phyloP scores from a whole-genome alignment of 306 rosid species.

The Clitoria ternatea region DNA sequence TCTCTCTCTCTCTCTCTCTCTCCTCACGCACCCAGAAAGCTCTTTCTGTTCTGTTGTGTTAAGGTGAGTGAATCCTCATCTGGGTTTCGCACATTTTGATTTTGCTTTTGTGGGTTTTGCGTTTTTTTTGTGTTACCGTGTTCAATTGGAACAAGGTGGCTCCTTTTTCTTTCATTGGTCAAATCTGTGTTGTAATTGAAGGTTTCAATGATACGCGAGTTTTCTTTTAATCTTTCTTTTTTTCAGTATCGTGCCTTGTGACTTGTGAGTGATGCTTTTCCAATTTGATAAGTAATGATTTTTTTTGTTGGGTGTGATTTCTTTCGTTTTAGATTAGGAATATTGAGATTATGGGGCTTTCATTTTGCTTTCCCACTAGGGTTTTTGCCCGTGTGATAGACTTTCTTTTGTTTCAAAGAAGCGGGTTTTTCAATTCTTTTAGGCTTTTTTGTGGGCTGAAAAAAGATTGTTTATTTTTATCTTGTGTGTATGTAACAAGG shows the following conservation, averaged over 20 bases:
- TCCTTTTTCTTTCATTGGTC: background rate
- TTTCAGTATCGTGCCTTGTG: background rate
- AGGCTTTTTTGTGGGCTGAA: constrained; percentile 19
- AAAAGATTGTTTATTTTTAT: background rate
- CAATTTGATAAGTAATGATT: background rate
- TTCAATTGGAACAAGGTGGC: background rate
- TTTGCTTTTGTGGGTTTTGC: background rate
- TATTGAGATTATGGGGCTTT: constrained; percentile 31
- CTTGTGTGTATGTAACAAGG: background rate
- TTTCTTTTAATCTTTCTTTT: background rate
- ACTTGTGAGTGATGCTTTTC: constrained; percentile 16
- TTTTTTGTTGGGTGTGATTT: constrained; percentile 1
- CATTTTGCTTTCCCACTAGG: constrained; percentile 30
- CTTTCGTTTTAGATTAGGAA: constrained; percentile 30
- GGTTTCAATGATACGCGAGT: background rate
- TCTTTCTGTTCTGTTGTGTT: constrained; percentile 18
- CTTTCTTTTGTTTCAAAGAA: constrained; percentile 15
- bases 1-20: constrained; percentile 14
- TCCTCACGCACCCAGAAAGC: constrained; percentile 19
- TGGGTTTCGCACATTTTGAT: constrained; percentile 11
- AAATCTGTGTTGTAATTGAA: background rate
- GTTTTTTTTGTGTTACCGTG: constrained; percentile 7
- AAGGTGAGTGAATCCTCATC: constrained; percentile 41
- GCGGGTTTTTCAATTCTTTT: background rate
- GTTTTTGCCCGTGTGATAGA: constrained; percentile 32